Evolutionary conservation across 2,329 filamentous ascomycete species (phyloP).

Genomic region (Penicillium brevicompactum): DNA sequence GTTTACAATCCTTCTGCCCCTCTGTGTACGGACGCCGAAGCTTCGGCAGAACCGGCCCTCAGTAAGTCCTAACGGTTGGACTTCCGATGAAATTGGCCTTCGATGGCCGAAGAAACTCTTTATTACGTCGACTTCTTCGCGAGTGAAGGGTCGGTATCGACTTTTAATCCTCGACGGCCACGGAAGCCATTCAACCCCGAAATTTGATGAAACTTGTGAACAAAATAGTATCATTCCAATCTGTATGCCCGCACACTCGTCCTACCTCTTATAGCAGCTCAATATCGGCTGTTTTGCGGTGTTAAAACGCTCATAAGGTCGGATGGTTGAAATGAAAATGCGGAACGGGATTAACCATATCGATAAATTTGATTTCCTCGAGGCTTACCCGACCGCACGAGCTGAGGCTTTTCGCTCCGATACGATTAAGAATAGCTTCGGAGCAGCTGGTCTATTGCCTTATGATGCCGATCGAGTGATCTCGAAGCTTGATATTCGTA

Average conservation of each 20-base stretch:
- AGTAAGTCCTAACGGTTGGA: neutral
- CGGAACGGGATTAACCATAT: neutral
- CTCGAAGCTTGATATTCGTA: neutral
- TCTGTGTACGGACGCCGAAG: too few relatives aligned
- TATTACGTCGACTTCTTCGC: neutral
- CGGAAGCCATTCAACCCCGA: neutral
- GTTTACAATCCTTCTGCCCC: too few relatives aligned
- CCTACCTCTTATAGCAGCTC: neutral
- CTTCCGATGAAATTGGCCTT: neutral
- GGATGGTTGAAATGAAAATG: neutral
- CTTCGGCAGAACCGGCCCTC: too few relatives aligned
- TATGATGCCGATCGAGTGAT: neutral
- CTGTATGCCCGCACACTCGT: neutral
- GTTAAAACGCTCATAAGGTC: neutral
- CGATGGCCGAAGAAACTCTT: neutral
- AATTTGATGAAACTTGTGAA: neutral
- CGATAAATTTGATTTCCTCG: neutral
- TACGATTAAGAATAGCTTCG: neutral
- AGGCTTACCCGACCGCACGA: neutral
- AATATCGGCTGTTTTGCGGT: neutral
- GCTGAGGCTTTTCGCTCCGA: neutral
- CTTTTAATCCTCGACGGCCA: neutral
- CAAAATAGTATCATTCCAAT: neutral
- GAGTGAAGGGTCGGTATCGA: neutral
- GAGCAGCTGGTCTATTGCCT: neutral